Evolutionary conservation across 345 rosid genomes (phyloP).

Genomic region (Linum lewisii): DNA sequence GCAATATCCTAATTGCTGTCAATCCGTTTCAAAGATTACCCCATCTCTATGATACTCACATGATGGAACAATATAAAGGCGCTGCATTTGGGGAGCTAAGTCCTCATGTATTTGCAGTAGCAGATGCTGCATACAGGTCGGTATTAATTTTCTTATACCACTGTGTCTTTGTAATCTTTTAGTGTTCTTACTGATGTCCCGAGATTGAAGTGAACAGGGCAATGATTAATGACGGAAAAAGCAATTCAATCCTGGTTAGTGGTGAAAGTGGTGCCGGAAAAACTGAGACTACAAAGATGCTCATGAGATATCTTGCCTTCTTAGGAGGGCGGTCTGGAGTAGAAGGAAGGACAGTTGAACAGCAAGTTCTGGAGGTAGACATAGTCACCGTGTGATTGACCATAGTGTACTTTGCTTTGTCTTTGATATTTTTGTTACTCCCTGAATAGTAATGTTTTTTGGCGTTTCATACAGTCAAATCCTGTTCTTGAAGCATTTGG

Average conservation of each 20-base stretch:
- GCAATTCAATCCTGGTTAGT: constrained; percentile 8
- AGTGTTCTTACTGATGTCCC: constrained; percentile 20
- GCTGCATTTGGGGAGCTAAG: constrained; percentile 4
- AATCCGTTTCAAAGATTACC: constrained; percentile 12
- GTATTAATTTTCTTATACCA: neutral
- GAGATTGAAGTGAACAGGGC: constrained; percentile 11
- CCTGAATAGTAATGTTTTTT: neutral
- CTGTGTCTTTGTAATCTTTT: neutral
- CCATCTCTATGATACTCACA: constrained; percentile 8
- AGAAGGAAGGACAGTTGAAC: constrained; percentile 12
- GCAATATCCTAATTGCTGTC: constrained; percentile 8
- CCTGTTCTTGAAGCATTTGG: constrained; percentile 12
- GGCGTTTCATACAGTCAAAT: constrained; percentile 3
- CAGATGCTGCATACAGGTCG: constrained; percentile 4
- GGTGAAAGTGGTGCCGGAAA: constrained; percentile 7
- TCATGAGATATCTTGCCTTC: constrained; percentile 10
- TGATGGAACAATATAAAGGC: constrained; percentile 9
- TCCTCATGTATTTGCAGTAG: constrained; percentile 8
- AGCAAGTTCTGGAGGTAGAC: constrained; percentile 10
- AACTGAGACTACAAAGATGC: constrained; percentile 11
- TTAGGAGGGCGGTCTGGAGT: constrained; percentile 12
- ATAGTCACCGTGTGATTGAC: neutral
- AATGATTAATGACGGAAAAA: constrained; percentile 10
- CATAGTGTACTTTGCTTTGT: neutral
- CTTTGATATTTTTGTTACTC: neutral